A percentile compares a stretch with the other conserved stretches of the same genome.
phyloP scores from a whole-genome alignment of 331 rosid species.

The Ulmus americana region DNA sequence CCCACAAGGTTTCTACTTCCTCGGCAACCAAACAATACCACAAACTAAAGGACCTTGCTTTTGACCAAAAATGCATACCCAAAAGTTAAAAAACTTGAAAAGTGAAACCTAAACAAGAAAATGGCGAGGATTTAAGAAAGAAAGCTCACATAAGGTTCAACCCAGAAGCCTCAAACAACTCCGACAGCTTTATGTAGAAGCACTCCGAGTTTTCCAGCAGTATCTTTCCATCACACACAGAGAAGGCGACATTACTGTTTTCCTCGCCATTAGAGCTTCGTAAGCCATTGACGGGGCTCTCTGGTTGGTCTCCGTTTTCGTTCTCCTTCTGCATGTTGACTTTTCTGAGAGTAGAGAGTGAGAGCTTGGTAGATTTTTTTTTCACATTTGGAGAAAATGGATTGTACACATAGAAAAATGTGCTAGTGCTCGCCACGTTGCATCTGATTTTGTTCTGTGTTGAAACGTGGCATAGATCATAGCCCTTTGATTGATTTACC shows the following conservation, averaged over 20 bases:
- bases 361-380: neutral
- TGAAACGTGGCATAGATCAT: neutral
- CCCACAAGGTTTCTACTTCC: neutral
- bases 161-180: conserved; percentile 24
- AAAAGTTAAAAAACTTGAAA: neutral
- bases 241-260: neutral
- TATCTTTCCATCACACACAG: conserved; percentile 17
- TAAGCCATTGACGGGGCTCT: conserved; percentile 16
- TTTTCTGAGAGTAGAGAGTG: neutral
- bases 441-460: neutral
- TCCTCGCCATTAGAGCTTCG: conserved; percentile 1
- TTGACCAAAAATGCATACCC: neutral
- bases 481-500: neutral
- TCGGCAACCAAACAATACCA: conserved; percentile 19
- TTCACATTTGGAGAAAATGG: neutral
- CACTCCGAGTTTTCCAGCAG: conserved; percentile 15
- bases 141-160: conserved; percentile 31
- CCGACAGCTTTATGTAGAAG: conserved; percentile 23
- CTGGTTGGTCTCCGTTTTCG: conserved; percentile 11
- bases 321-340: conserved; percentile 17
- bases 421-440: neutral
- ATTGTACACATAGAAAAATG: neutral
- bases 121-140: neutral
- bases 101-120: neutral
- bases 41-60: conserved; percentile 4